Base-by-base conservation (phyloP, 768 basidiomycete species). In the Mycena sanguinolenta region DNA sequence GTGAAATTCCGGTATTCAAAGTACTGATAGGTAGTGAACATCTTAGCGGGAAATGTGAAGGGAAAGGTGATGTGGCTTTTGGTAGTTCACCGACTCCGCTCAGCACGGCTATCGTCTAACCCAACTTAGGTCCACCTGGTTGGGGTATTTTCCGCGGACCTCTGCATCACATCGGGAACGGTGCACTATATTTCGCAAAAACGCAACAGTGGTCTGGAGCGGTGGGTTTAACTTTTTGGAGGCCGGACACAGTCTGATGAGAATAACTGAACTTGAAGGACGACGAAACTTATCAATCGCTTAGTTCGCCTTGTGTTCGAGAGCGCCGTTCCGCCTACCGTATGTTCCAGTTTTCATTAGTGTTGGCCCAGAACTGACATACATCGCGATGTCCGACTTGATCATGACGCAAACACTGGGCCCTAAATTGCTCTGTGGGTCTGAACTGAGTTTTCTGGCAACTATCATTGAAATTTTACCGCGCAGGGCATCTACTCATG, bases 231-330 rank as follows among this genome's bases (percentile, higher is more conserved):
- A 46, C 46, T 34, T 38, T 28, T 28, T 30, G 10, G 38, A 25
- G 28, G 32, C 17, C 28, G 14, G 23, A 6, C 12, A 28, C 27
- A 14, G 13, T 34, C 36, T 44, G 46, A 63, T 32, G 7, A n/a
- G 6, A n/a, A n/a, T n/a, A n/a, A n/a, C n/a, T n/a, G n/a, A n/a
- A 42, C 8, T 2, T 34, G 14, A 21, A 71, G 70, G 38, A 72
- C 67, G 16, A 65, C 67, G 16, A 39, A 44, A 25, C 38, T 72
- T 9, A 61, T 72, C 34, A 68, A 65, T 44, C 62, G 67, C 4
- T 21, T 72, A 2, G 67, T 72, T 42, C 66, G 66, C 32, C 63
- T 72, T 7, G 67, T 72, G 19, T 69, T 72, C 21, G 71, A 69
- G 58, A 59, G 59, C 30, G 71, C 71, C 19, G 23, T 69, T 21